Evolutionary conservation across 768 basidiomycete species (phyloP), one percentile per base, ranked within the genome.

Genomic region (Tubosaeta brunneosetosa): DNA sequence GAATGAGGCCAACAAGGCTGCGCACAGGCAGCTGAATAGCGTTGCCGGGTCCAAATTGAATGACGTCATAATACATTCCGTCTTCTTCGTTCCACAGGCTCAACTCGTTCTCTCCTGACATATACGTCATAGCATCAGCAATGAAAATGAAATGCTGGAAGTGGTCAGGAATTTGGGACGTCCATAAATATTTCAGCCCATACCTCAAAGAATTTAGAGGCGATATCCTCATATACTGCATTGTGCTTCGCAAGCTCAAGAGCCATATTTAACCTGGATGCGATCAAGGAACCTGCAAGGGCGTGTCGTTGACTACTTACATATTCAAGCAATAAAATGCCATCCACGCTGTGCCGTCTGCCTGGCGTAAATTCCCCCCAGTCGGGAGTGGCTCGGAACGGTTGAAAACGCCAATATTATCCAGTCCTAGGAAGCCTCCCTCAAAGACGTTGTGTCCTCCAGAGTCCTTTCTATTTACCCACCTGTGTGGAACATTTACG

Each of bases 341-440:
- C 97, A 99, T 99, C 97, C 97, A 99, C 0, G 95, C 92, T 6
- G 97, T 99, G 9, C 95, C 95, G 66, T 99, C 97, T 8, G 97
- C 94, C 72, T 99, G 97, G 49, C 95, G 93, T 53, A 99, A 76
- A 16, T 74, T 82, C 9, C 97, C 97, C 32, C 95, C 95, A 6
- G 94, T 97, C 7, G 97, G 97, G 25, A 99, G 73, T 26, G 93
- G 91, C 69, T 99, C 97, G 2, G 93, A 97, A 44, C 97, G 87
- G 73, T 99, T 99, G 77, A 99, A 99, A 6, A 91, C 84, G 12
- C 94, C 94, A 55, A 99, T 98, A 64, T 99, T 99, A 74, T 99
- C 97, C 38, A 99, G 75, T 29, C 97, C 97, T 36, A 99, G 79
- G 77, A 99, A 98, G 17, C 97, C 97, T 45, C 97, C 97, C 69